Evolutionary conservation across 148 eudicot genomes (phyloP).

Genomic region (Simmondsia chinensis): DNA sequence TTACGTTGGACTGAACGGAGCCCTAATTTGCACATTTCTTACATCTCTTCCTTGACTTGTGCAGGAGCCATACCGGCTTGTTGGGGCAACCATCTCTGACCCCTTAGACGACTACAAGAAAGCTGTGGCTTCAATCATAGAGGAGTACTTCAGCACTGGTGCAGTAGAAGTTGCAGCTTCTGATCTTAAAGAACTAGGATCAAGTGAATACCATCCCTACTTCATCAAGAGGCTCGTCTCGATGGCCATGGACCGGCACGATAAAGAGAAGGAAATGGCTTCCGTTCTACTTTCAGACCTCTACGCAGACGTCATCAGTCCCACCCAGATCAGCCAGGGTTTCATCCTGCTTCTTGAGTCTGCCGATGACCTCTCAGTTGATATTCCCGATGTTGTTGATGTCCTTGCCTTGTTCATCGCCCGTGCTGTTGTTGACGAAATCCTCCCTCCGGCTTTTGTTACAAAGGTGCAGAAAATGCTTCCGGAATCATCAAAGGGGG

Average conservation of each 20-base stretch:
- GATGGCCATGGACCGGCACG: conserved; percentile 92
- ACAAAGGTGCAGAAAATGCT: conserved; percentile 56
- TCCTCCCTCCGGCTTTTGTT: conserved; percentile 87
- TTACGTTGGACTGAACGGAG: too few relatives aligned
- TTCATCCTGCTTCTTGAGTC: conserved; percentile 82
- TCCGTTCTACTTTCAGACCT: conserved; percentile 93
- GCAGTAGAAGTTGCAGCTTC: conserved; percentile 75
- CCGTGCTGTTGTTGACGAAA: conserved; percentile 94
- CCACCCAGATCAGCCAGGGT: conserved; percentile 85
- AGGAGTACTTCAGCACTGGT: conserved; percentile 82
- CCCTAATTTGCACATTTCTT: too few relatives aligned
- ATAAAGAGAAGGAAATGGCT: conserved; percentile 98
- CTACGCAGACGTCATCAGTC: conserved; percentile 72
- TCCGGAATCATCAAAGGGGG: conserved; percentile 58
- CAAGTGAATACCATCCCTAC: conserved; percentile 82
- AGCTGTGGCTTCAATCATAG: conserved; percentile 78
- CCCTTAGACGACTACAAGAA: conserved; percentile 96
- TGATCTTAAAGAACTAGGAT: conserved; percentile 82
- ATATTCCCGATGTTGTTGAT: conserved; percentile 81
- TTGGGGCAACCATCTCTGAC: conserved; percentile 63
- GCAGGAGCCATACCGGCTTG: conserved; percentile 92
- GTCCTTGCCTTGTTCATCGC: conserved; percentile 82
- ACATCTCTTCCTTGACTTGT: too few relatives aligned
- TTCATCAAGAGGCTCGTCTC: conserved; percentile 89
- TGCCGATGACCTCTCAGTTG: conserved; percentile 88